phyloP scores from a whole-genome alignment of 345 rosid species.

The Microthlaspi erraticum region DNA sequence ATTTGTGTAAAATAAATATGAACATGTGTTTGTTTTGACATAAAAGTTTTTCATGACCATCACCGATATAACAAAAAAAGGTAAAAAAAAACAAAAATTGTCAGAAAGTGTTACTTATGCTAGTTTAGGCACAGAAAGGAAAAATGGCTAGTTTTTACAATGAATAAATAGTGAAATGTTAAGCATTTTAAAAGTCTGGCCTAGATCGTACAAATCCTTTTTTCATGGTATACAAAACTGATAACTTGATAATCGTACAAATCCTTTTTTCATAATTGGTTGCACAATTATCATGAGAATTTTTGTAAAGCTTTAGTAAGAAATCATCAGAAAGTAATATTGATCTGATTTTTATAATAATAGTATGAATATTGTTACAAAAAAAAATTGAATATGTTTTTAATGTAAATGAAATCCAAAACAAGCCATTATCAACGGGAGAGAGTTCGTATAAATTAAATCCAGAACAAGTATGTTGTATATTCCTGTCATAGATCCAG shows the following conservation, averaged over 20 bases:
- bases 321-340: not conserved
- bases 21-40: constrained; percentile 2
- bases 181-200: not conserved
- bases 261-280: not conserved
- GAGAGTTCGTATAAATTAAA: too few species aligned
- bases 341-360: not conserved
- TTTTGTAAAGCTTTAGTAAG: not conserved
- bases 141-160: too few species aligned
- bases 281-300: not conserved
- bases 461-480: too few species aligned
- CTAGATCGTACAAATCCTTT: not conserved
- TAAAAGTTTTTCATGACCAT: not conserved
- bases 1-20: not conserved
- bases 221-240: not conserved
- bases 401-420: constrained; percentile 5
- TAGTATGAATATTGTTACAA: not conserved
- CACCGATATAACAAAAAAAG: too few species aligned
- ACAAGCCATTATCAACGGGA: too few species aligned
- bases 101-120: too few species aligned
- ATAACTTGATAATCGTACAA: not conserved
- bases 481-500: not conserved
- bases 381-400: not conserved
- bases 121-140: too few species aligned
- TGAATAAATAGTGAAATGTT: too few species aligned
- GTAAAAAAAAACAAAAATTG: too few species aligned